Percentiles rank a stretch among this genome's conserved stretches.
Evolutionary conservation across 2,329 filamentous ascomycete species (phyloP).

Genomic region (Falciphora oryzae): DNA sequence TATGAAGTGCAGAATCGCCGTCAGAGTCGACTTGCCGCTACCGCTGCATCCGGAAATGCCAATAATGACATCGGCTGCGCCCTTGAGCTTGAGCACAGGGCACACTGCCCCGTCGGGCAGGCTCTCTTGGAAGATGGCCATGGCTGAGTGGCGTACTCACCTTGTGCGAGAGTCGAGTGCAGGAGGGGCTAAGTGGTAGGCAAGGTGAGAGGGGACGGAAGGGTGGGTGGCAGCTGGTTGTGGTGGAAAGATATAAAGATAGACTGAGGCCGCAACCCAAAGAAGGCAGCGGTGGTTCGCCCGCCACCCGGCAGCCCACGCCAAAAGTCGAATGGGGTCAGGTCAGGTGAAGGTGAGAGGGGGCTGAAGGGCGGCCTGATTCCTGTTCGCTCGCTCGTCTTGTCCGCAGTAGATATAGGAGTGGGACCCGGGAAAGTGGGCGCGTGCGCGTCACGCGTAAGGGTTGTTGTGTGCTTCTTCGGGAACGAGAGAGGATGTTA

Average conservation of each 20-base stretch:
- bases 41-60: slow-evolving; percentile 5
- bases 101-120: not conserved
- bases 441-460: not conserved
- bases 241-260: not conserved
- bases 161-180: not conserved
- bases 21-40: slow-evolving; percentile 8
- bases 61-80: not conserved
- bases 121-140: not conserved
- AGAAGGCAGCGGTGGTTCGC: not conserved
- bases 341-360: not conserved
- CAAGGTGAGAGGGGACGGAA: too few relatives aligned
- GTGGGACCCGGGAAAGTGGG: not conserved
- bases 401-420: not conserved
- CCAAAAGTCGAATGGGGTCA: too few relatives aligned
- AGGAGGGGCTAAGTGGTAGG: not conserved
- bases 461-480: not conserved
- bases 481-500: not conserved
- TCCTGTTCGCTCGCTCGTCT: not conserved
- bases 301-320: too few relatives aligned
- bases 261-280: not conserved
- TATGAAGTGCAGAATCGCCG: not conserved
- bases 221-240: not conserved
- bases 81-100: not conserved
- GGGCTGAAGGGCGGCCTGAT: not conserved
- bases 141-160: not conserved